Conservation (phyloP, 129 eudicot genomes). For the Artemisia argyi region DNA sequence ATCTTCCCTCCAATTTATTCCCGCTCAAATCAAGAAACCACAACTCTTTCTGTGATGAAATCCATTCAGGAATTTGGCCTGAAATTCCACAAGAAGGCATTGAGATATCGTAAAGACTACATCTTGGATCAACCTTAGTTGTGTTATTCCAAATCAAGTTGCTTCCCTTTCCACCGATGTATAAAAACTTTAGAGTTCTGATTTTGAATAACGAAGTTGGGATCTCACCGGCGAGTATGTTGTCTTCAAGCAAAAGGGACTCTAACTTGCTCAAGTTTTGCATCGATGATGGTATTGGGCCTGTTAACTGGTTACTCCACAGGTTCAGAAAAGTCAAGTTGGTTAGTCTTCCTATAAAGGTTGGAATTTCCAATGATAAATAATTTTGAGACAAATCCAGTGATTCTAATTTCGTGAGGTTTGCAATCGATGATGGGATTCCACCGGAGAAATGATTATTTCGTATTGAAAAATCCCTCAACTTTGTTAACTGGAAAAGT, state of each 20-base stretch:
- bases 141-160: constrained; percentile 40
- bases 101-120: constrained; percentile 28
- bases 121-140: constrained; percentile 37
- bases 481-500: constrained; percentile 14
- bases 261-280: constrained; percentile 30
- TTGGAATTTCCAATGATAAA: constrained; percentile 36
- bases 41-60: constrained; percentile 36
- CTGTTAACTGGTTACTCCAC: constrained; percentile 40
- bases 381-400: constrained; percentile 34
- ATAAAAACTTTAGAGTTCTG: constrained; percentile 21
- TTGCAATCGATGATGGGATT: constrained; percentile 36
- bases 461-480: no score
- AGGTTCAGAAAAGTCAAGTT: constrained; percentile 39
- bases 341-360: constrained; percentile 36
- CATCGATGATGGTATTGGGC: constrained; percentile 37
- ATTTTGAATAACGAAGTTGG: constrained; percentile 42
- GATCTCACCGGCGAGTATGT: constrained; percentile 25
- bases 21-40: constrained; percentile 37
- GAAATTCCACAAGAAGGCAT: constrained; percentile 29
- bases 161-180: constrained; percentile 30
- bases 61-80: constrained; percentile 39
- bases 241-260: constrained; percentile 27
- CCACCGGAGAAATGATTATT: constrained; percentile 24
- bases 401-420: constrained; percentile 24
- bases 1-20: constrained; percentile 37